These are phyloP conservation scores for Lactifluus hygrophoroides DNA, from an alignment of 768 basidiomycete species.

Conservation along the genomic window DNA sequence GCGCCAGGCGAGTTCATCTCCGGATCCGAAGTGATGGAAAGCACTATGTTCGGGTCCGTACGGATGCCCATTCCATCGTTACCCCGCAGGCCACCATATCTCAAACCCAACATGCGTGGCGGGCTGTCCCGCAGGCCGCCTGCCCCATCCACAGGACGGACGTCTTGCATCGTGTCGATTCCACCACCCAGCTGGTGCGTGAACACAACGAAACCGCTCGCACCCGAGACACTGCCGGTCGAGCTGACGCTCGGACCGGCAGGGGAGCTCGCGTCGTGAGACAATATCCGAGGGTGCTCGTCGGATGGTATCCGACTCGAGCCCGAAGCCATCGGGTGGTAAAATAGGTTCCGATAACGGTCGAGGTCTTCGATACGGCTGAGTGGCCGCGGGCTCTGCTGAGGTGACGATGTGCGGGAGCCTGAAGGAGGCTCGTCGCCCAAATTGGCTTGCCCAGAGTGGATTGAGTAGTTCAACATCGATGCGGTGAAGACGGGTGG, in stretches of 20 bases:
- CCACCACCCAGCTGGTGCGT: conserved; percentile 35
- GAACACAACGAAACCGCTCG: conserved; percentile 29
- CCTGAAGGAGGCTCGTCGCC: conserved; percentile 18
- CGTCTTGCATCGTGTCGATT: conserved; percentile 25
- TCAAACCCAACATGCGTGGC: conserved; percentile 21
- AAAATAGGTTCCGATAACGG: conserved; percentile 69
- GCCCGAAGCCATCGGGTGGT: conserved; percentile 33
- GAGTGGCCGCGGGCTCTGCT: conserved; percentile 43
- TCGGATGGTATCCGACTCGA: conserved; percentile 15
- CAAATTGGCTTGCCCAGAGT: conserved; percentile 4
- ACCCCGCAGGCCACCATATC: conserved; percentile 22
- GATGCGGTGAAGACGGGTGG: conserved; percentile 24
- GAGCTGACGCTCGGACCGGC: conserved; percentile 25
- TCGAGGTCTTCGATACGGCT: conserved; percentile 59
- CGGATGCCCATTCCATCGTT: not conserved
- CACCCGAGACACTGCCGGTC: not conserved
- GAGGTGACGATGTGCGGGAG: conserved; percentile 31
- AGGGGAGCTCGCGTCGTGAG: conserved; percentile 20
- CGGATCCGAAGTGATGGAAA: conserved; percentile 17
- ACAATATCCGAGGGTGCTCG: conserved; percentile 12
- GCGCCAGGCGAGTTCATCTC: not conserved
- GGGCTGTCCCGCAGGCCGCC: not conserved
- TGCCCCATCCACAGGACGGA: not conserved
- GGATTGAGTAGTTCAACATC: conserved; percentile 1
- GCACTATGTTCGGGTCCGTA: conserved; percentile 19